Conservation (phyloP, 768 basidiomycete species). For the Sporobolomyces phaffii region DNA sequence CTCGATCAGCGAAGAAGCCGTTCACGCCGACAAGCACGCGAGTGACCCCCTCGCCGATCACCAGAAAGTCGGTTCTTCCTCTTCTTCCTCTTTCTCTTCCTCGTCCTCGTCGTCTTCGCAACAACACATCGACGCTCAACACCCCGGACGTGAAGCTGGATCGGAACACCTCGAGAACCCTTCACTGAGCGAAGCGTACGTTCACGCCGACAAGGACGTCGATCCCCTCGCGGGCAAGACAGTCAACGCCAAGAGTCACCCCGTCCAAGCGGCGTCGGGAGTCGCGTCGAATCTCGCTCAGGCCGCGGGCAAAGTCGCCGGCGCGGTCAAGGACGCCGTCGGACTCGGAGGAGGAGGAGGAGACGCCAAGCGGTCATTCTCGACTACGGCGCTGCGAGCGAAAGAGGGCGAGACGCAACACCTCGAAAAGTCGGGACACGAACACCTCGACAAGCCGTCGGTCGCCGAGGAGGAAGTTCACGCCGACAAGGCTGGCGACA, state of each 20-base stretch:
- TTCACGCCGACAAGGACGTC: conserved; percentile 15
- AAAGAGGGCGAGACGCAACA: conserved; percentile 8
- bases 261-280: background rate
- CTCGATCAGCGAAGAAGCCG: conserved; percentile 8
- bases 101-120: background rate
- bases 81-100: background rate
- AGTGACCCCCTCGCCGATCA: conserved; percentile 21
- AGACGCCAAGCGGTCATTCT: conserved; percentile 4
- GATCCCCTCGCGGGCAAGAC: conserved; percentile 22
- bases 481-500: conserved; percentile 16
- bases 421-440: conserved; percentile 23
- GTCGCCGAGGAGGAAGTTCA: conserved; percentile 20
- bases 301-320: conserved; percentile 6
- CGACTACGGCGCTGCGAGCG: background rate
- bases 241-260: background rate
- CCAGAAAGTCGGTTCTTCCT: background rate
- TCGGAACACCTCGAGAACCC: conserved; percentile 30
- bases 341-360: conserved; percentile 9
- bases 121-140: conserved; percentile 17
- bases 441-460: conserved; percentile 24
- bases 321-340: conserved; percentile 8
- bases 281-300: background rate
- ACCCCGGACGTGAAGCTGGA: conserved; percentile 7
- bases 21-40: conserved; percentile 22
- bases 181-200: conserved; percentile 11